Conservation (phyloP, 1,284 basidiomycete species). For the Heterobasidion occidentale region DNA sequence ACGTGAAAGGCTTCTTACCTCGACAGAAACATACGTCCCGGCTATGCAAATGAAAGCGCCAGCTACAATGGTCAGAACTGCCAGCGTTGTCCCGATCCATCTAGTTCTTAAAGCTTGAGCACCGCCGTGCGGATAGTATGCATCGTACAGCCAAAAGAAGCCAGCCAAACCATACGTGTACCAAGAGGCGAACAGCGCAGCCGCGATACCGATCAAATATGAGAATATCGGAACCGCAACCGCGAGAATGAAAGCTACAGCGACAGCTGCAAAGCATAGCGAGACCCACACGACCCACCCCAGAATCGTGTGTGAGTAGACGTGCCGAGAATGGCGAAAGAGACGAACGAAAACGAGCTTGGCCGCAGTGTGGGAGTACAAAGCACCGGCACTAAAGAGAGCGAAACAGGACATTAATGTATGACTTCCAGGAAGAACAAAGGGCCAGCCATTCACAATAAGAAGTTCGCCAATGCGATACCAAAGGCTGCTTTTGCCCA, state of each 20-base stretch:
- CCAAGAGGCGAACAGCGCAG: constrained; percentile 50
- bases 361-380: constrained; percentile 46
- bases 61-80: constrained; percentile 34
- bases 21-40: constrained; percentile 44
- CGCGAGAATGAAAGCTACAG: constrained; percentile 46
- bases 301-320: constrained; percentile 45
- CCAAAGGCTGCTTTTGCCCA: constrained; percentile 46
- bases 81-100: constrained; percentile 26
- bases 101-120: constrained; percentile 21
- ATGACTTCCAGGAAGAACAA: not conserved
- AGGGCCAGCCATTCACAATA: constrained; percentile 29
- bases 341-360: constrained; percentile 56
- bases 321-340: constrained; percentile 49
- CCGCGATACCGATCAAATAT: constrained; percentile 44
- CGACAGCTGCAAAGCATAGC: constrained; percentile 34
- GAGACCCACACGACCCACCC: constrained; percentile 54
- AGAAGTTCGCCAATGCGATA: constrained; percentile 39
- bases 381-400: constrained; percentile 29
- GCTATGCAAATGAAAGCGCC: constrained; percentile 48
- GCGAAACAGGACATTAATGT: not conserved
- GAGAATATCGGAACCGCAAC: constrained; percentile 48
- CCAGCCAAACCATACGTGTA: constrained; percentile 51
- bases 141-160: constrained; percentile 49
- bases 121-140: constrained; percentile 34
- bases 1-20: constrained; percentile 22